phyloP scores from a whole-genome alignment of 192 early-diverging fungal species.

The Coemansia sp. region DNA sequence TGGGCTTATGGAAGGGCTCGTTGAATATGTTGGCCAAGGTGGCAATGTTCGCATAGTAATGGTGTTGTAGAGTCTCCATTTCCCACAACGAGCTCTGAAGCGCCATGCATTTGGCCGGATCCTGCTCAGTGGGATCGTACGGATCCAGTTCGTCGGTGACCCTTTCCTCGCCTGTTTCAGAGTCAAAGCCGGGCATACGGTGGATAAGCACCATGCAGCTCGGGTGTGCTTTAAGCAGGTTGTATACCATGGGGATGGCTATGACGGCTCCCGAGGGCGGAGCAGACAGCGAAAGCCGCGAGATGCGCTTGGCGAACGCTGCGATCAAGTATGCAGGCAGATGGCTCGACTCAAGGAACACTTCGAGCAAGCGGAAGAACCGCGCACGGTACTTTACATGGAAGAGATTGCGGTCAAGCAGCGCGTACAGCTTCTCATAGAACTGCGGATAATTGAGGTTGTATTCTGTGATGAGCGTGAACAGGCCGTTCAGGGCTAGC shows the following conservation, averaged over 20 bases:
- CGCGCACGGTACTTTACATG: conserved; percentile 94
- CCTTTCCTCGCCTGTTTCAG: conserved; percentile 47
- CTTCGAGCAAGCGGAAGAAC: conserved; percentile 88
- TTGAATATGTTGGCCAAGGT: conserved; percentile 83
- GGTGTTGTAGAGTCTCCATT: conserved; percentile 80
- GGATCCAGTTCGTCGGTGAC: conserved; percentile 26
- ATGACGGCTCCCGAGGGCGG: conserved; percentile 86
- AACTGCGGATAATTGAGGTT: conserved; percentile 99
- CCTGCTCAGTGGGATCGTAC: conserved; percentile 59
- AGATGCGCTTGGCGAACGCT: conserved; percentile 90
- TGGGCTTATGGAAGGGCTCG: conserved; percentile 85
- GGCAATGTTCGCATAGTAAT: conserved; percentile 87
- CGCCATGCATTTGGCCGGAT: conserved; percentile 81
- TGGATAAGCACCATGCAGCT: conserved; percentile 89
- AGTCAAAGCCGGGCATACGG: conserved; percentile 52
- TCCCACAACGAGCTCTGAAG: conserved; percentile 94
- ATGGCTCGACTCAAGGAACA: conserved; percentile 87
- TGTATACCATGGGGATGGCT: conserved; percentile 90
- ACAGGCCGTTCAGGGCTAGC: conserved; percentile 93
- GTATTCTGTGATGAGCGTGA: conserved; percentile 93
- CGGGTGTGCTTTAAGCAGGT: conserved; percentile 90
- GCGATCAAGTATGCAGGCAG: conserved; percentile 90
- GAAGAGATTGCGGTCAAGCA: conserved; percentile 88
- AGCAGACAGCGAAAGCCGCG: conserved; percentile 77
- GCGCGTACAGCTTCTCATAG: conserved; percentile 89